These are phyloP conservation scores for Juncus inflexus DNA, from an alignment of 176 grass and related monocot species.

Conservation along the genomic window DNA sequence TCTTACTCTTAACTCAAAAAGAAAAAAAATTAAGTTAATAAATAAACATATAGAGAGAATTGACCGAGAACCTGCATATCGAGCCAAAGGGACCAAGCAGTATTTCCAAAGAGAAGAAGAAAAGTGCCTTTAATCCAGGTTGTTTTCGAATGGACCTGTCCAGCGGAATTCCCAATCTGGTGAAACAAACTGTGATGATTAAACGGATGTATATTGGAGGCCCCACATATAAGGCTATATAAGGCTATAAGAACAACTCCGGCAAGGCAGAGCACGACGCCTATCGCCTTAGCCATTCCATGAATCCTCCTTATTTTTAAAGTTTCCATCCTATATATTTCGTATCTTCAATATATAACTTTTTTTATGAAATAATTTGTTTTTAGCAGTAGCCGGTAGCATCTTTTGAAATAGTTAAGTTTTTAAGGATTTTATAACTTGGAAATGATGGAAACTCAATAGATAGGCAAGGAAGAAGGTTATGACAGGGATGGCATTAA, in stretches of 20 bases:
- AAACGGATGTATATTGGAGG: constrained; percentile 28
- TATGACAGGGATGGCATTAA: constrained; percentile 43
- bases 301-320: constrained; percentile 30
- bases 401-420: too few relatives aligned
- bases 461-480: constrained; percentile 51
- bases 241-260: constrained; percentile 47
- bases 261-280: constrained; percentile 38
- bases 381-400: too few relatives aligned
- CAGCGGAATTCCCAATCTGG: neutral
- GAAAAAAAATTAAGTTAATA: too few relatives aligned
- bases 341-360: too few relatives aligned
- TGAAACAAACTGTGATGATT: constrained; percentile 30
- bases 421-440: constrained; percentile 1
- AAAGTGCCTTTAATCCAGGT: constrained; percentile 60
- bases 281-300: constrained; percentile 39
- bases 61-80: constrained; percentile 43
- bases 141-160: constrained; percentile 3
- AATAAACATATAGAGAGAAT: neutral
- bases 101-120: constrained; percentile 46
- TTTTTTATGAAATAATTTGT: too few relatives aligned
- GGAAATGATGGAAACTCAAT: constrained; percentile 21
- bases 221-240: constrained; percentile 21
- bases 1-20: too few relatives aligned
- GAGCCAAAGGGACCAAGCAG: constrained; percentile 56
- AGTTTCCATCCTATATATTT: constrained; percentile 38